A percentile compares a stretch with the other conserved stretches of the same genome.
These are phyloP conservation scores for Termitomyces sp. DNA, from an alignment of 768 basidiomycete species.

Conservation along the genomic window DNA sequence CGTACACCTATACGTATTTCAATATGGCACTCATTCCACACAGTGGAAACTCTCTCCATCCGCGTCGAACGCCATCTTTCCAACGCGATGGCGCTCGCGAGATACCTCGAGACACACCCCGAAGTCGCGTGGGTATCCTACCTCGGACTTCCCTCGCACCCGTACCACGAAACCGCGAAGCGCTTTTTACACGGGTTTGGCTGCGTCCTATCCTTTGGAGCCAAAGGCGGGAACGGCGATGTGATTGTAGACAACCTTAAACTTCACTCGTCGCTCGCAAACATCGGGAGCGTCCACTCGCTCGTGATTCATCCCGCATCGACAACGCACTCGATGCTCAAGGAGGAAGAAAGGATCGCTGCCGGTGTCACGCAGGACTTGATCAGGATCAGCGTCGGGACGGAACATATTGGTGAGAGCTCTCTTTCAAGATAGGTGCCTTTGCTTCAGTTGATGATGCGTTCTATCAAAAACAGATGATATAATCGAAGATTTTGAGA, in stretches of 20 bases:
- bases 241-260: constrained; percentile 32
- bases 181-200: constrained; percentile 42
- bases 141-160: constrained; percentile 47
- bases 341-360: constrained; percentile 37
- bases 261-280: constrained; percentile 29
- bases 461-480: constrained; percentile 3
- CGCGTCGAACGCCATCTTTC: constrained; percentile 51
- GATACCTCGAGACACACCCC: constrained; percentile 47
- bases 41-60: constrained; percentile 53
- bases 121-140: constrained; percentile 63
- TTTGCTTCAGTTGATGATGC: not conserved
- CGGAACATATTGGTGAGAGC: constrained; percentile 6
- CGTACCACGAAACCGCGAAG: constrained; percentile 43
- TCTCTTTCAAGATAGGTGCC: not conserved
- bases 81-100: constrained; percentile 39
- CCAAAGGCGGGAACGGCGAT: constrained; percentile 35
- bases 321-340: constrained; percentile 55
- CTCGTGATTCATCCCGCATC: constrained; percentile 54
- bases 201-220: constrained; percentile 60
- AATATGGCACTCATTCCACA: constrained; percentile 22
- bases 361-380: constrained; percentile 53
- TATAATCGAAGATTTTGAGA: constrained; percentile 10
- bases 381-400: constrained; percentile 37
- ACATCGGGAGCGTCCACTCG: constrained; percentile 22
- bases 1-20: not conserved